A percentile compares a stretch with the other conserved stretches of the same genome.
These are phyloP conservation scores for Sugiyamaella smithiae DNA, from an alignment of 805 yeast genomes.

Conservation along the genomic window DNA sequence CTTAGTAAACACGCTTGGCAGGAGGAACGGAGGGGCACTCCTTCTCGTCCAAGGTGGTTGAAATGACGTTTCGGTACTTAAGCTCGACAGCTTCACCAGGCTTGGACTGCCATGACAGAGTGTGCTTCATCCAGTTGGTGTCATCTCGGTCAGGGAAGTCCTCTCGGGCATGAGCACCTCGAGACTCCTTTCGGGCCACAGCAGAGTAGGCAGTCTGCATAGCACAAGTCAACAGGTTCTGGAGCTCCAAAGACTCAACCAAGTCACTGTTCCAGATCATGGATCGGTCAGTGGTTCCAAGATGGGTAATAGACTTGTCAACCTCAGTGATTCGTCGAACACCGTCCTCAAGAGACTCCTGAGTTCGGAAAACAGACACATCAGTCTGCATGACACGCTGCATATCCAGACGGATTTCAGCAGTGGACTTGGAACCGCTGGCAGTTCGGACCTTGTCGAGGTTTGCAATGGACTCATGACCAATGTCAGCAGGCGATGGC, in stretches of 20 bases:
- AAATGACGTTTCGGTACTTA: slow-evolving; percentile 82
- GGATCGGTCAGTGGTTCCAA: slow-evolving; percentile 89
- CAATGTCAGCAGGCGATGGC: slow-evolving; percentile 80
- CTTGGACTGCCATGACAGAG: slow-evolving; percentile 82
- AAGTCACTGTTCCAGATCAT: slow-evolving; percentile 99
- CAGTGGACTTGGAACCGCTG: slow-evolving; percentile 75
- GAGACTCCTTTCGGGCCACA: slow-evolving; percentile 91
- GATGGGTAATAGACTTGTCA: slow-evolving; percentile 68
- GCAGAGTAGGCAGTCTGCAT: slow-evolving; percentile 93
- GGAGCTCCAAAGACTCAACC: slow-evolving; percentile 93
- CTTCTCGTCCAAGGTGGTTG: slow-evolving; percentile 78
- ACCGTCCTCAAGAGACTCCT: slow-evolving; percentile 88
- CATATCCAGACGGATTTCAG: slow-evolving; percentile 87
- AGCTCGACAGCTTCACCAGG: slow-evolving; percentile 70
- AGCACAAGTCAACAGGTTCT: slow-evolving; percentile 95
- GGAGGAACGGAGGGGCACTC: slow-evolving; percentile 98
- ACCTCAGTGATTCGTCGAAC: slow-evolving; percentile 71
- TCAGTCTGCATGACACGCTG: slow-evolving; percentile 96
- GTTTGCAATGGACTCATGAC: slow-evolving; percentile 85
- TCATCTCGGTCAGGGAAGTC: slow-evolving; percentile 96
- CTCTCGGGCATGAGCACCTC: slow-evolving; percentile 99
- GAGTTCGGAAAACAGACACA: slow-evolving; percentile 94
- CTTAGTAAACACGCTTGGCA: slow-evolving; percentile 87
- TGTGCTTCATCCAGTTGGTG: slow-evolving; percentile 95
- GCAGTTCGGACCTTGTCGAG: slow-evolving; percentile 87